A percentile compares a stretch with the other conserved stretches of the same genome.
Evolutionary conservation across 169 alveolate species (phyloP).

Genomic region (Plasmodium vivax): DNA sequence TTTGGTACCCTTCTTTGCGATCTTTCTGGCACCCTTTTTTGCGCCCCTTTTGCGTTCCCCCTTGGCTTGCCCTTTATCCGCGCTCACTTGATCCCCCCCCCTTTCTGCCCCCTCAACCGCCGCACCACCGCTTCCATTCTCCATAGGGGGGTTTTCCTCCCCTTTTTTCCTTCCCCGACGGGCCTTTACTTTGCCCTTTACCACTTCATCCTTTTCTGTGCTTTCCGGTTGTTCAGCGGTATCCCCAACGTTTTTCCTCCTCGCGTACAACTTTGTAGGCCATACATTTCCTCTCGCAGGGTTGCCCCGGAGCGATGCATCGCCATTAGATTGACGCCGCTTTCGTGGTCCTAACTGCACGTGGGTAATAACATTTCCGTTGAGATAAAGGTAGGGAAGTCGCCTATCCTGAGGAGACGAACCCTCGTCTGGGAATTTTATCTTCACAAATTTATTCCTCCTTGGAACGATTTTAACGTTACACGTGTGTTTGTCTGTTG

Average conservation of each 20-base stretch:
- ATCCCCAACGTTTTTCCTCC: neutral
- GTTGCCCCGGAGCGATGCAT: neutral
- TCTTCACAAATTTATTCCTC: neutral
- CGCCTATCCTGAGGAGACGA: neutral
- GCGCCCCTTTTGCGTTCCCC: neutral
- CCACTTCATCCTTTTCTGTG: neutral
- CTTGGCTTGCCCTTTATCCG: neutral
- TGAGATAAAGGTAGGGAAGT: neutral
- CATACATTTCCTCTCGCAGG: neutral
- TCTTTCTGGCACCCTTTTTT: neutral
- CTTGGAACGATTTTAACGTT: neutral
- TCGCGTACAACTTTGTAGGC: neutral
- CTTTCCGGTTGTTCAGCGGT: neutral
- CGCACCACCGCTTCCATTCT: neutral
- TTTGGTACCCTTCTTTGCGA: neutral
- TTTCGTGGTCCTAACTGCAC: neutral
- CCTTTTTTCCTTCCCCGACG: neutral
- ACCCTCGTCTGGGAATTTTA: neutral
- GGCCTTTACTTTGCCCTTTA: neutral
- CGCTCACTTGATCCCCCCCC: neutral
- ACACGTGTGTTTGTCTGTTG: neutral
- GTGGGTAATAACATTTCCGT: neutral
- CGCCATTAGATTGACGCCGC: neutral
- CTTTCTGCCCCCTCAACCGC: neutral
- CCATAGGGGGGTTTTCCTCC: neutral